phyloP scores from a whole-genome alignment of 2,329 filamentous ascomycete genomes.

The Paraphaeosphaeria minitans region DNA sequence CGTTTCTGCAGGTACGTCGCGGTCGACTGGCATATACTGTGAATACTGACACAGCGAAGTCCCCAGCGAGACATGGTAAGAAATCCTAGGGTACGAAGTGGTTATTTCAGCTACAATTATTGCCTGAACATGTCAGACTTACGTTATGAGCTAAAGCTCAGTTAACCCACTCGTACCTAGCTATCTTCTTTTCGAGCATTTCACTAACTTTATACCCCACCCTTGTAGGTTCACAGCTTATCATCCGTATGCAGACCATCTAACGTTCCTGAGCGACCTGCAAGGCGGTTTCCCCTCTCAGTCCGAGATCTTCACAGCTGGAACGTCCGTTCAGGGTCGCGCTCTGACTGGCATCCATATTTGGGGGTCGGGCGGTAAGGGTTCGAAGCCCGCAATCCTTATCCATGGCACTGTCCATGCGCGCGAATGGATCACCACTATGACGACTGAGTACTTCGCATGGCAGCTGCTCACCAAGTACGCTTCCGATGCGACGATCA shows the following conservation, averaged over 20 bases:
- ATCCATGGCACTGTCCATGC: constrained; percentile 45
- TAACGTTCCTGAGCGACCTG: constrained; percentile 41
- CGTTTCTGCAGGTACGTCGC: constrained; percentile 32
- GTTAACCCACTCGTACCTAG: too few relatives aligned
- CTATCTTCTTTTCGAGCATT: too few relatives aligned
- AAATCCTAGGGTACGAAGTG: too few relatives aligned
- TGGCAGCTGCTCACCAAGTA: constrained; percentile 46
- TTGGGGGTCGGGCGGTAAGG: constrained; percentile 45
- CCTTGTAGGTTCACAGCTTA: constrained; percentile 37
- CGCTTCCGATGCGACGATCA: constrained; percentile 37
- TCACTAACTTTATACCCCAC: too few relatives aligned
- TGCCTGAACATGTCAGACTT: too few relatives aligned
- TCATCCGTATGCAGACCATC: constrained; percentile 42
- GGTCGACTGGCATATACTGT: neutral
- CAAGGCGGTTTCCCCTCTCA: constrained; percentile 39
- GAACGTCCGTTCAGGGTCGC: constrained; percentile 40
- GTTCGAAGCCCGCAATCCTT: constrained; percentile 43
- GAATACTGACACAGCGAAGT: constrained; percentile 22
- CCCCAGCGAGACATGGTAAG: constrained; percentile 37
- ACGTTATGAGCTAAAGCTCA: too few relatives aligned
- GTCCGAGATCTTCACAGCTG: constrained; percentile 42
- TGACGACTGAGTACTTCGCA: constrained; percentile 39
- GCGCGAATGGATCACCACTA: constrained; percentile 44
- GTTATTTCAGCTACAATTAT: too few relatives aligned
- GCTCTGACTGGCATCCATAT: constrained; percentile 45